A percentile compares a stretch with the other conserved stretches of the same genome.
These are phyloP conservation scores for Phyllosticta ampelicida DNA, from an alignment of 2,329 filamentous ascomycete species.

Conservation along the genomic window DNA sequence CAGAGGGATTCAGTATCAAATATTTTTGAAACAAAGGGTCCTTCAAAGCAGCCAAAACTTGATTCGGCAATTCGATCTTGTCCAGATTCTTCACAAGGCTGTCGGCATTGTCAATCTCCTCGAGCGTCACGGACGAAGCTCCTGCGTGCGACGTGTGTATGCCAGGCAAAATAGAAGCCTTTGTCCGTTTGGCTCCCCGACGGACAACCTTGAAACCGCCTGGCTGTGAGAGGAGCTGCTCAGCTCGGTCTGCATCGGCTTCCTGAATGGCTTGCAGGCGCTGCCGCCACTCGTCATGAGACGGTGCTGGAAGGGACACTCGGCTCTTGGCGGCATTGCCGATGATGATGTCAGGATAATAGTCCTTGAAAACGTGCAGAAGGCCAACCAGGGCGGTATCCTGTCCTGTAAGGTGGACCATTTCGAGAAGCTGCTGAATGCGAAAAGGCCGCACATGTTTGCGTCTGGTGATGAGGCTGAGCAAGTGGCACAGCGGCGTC, in stretches of 20 bases:
- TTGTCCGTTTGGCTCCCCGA: slow-evolving; percentile 39
- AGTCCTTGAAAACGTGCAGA: slow-evolving; percentile 77
- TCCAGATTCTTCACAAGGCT: slow-evolving; percentile 64
- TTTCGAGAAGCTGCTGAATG: slow-evolving; percentile 58
- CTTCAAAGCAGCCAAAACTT: slow-evolving; percentile 64
- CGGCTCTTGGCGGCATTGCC: slow-evolving; percentile 47
- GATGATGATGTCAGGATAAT: slow-evolving; percentile 80
- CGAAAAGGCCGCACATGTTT: slow-evolving; percentile 76
- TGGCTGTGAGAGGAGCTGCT: slow-evolving; percentile 29
- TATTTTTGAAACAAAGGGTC: slow-evolving; percentile 71
- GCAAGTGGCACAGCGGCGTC: slow-evolving; percentile 56
- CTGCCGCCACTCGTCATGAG: slow-evolving; percentile 64
- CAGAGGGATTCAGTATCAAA: slow-evolving; percentile 43
- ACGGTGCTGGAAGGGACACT: slow-evolving; percentile 38
- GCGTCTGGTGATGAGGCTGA: slow-evolving; percentile 67
- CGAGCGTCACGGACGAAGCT: slow-evolving; percentile 42
- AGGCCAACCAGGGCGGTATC: slow-evolving; percentile 66
- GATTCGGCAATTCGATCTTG: slow-evolving; percentile 69
- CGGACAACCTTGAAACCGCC: slow-evolving; percentile 55
- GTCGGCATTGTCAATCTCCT: slow-evolving; percentile 64
- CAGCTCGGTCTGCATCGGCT: slow-evolving; percentile 33
- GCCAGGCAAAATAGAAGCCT: slow-evolving; percentile 45
- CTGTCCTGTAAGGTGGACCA: slow-evolving; percentile 42
- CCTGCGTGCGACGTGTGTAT: slow-evolving; percentile 62
- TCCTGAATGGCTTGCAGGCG: slow-evolving; percentile 59